Conservation (phyloP, 257 asterid genomes). For the Pogostemon cablin region DNA sequence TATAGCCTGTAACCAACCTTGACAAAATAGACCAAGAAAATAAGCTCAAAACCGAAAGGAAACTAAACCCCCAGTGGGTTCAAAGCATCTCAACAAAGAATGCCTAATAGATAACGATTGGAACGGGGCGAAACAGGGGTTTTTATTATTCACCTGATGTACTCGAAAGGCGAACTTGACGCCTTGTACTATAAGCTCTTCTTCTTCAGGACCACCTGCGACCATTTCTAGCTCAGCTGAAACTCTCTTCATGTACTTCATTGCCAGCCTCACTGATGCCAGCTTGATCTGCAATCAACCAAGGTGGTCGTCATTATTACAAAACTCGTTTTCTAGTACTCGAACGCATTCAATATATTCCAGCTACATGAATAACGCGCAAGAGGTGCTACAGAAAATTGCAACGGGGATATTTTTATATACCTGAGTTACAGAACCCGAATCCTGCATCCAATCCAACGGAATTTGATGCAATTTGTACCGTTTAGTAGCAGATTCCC, state of each 20-base stretch:
- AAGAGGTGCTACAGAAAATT: not conserved
- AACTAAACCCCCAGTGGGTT: too few species aligned
- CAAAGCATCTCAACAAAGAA: too few species aligned
- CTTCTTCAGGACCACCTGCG: conserved; percentile 88
- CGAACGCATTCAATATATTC: not conserved
- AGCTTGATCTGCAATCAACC: conserved; percentile 71
- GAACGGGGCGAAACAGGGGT: too few species aligned
- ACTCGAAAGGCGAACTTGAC: conserved; percentile 94
- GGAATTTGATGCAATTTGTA: conserved; percentile 78
- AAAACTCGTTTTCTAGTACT: not conserved
- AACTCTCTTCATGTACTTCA: conserved; percentile 97
- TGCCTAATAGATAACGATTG: too few species aligned
- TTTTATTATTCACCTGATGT: conserved; percentile 66
- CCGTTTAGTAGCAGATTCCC: conserved; percentile 77
- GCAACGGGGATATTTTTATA: not conserved
- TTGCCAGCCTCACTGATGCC: conserved; percentile 95
- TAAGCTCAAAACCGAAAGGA: too few species aligned
- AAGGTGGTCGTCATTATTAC: conserved; percentile 7
- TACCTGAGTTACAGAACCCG: conserved; percentile 84
- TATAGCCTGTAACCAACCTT: too few species aligned
- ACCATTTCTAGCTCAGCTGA: conserved; percentile 79
- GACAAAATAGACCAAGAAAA: too few species aligned
- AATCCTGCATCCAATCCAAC: conserved; percentile 87
- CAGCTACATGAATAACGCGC: not conserved
- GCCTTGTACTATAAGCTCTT: conserved; percentile 68